phyloP scores from a whole-genome alignment of 768 basidiomycete species.

The Fibroporia radiculosa region DNA sequence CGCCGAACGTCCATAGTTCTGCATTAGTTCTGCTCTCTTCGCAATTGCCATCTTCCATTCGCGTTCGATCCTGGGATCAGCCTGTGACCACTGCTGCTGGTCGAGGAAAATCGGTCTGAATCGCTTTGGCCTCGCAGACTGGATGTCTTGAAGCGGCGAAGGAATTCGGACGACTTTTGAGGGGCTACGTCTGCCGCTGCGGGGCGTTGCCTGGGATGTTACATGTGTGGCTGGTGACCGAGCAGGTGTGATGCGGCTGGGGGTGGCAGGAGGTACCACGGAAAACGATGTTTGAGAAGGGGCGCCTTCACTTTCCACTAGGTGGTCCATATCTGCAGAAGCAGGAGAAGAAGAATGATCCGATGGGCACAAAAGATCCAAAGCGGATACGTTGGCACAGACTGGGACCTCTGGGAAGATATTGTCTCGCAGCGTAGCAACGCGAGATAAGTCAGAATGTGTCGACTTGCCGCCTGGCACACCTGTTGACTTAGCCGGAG shows the following conservation, averaged over 20 bases:
- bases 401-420: no score
- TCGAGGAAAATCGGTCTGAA: slow-evolving; percentile 18
- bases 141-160: slow-evolving; percentile 10
- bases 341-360: no score
- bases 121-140: slow-evolving; percentile 9
- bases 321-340: no score
- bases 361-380: no score
- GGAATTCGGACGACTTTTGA: background rate
- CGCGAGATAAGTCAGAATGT: no score
- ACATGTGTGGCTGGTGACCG: background rate
- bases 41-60: slow-evolving; percentile 9
- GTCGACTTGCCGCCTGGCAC: no score
- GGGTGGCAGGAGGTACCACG: slow-evolving; percentile 1
- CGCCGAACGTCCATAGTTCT: no score
- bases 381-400: no score
- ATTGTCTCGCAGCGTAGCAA: no score
- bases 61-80: slow-evolving; percentile 15
- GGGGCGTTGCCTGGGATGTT: background rate
- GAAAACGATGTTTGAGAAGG: no score
- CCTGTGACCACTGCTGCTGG: slow-evolving; percentile 19
- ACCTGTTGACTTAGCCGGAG: slow-evolving; percentile 7
- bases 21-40: no score
- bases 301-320: no score
- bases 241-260: background rate
- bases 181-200: background rate